Evolutionary conservation across 306 rosid genomes (phyloP).

Genomic region (peach (Prunus persica)): DNA sequence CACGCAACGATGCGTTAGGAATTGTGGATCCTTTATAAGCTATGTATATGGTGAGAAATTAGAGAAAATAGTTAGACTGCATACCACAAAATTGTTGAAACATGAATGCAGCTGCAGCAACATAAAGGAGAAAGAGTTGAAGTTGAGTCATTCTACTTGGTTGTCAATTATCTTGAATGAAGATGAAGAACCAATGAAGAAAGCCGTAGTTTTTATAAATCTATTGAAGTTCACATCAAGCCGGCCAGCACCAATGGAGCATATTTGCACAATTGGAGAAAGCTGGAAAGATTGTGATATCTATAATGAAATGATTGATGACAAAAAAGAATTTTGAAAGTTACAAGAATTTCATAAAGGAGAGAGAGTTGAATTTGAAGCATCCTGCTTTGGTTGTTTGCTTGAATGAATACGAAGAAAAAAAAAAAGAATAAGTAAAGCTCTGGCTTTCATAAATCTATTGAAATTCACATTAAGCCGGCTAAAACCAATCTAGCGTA

Average conservation of each 20-base stretch:
- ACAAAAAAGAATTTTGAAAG: not conserved
- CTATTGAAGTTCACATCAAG: not conserved
- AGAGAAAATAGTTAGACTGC: not conserved
- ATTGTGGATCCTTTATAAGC: too few species aligned
- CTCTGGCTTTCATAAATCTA: too few species aligned
- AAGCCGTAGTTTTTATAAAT: not conserved
- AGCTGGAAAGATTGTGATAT: not conserved
- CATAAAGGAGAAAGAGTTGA: slow-evolving; percentile 8
- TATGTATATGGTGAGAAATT: not conserved
- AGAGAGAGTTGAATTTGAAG: too few species aligned
- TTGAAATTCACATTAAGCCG: not conserved
- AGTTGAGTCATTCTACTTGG: slow-evolving; percentile 3
- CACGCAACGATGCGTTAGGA: too few species aligned
- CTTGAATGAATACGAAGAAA: too few species aligned
- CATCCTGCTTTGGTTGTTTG: too few species aligned
- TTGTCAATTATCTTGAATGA: not conserved
- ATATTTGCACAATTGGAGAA: not conserved
- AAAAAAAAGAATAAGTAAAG: too few species aligned
- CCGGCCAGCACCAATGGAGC: not conserved
- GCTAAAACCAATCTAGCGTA: not conserved
- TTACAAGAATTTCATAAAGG: not conserved
- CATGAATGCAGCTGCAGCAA: not conserved
- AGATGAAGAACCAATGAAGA: not conserved
- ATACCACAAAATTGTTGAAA: slow-evolving; percentile 28
- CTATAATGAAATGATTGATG: not conserved